Evolutionary conservation across 352 stramenopile genomes (phyloP).

Genomic region (Globisporangium uncinulatum): DNA sequence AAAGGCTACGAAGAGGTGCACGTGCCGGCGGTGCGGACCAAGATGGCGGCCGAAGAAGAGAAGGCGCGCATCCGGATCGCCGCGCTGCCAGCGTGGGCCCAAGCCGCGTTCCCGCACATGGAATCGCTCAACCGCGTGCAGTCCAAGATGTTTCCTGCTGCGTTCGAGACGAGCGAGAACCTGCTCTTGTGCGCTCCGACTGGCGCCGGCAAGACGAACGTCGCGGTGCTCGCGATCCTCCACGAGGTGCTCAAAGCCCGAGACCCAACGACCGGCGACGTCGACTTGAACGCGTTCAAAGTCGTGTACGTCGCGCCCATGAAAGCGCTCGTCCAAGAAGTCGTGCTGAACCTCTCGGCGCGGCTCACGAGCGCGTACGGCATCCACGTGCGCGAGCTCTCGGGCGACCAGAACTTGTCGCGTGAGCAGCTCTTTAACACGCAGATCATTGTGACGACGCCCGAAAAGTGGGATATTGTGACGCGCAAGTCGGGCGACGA

Average conservation of each 20-base stretch:
- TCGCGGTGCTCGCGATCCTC: constrained; percentile 97
- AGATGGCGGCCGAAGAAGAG: constrained; percentile 64
- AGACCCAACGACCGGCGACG: constrained; percentile 51
- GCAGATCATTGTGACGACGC: constrained; percentile 98
- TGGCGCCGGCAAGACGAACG: constrained; percentile 99
- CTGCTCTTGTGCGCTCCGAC: constrained; percentile 96
- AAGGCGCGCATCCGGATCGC: constrained; percentile 85
- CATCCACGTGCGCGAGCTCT: constrained; percentile 91
- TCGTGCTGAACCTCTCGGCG: constrained; percentile 97
- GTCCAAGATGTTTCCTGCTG: constrained; percentile 94
- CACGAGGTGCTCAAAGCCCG: constrained; percentile 75
- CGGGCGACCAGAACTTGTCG: constrained; percentile 97
- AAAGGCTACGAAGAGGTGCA: constrained; percentile 99
- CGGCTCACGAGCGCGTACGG: constrained; percentile 82
- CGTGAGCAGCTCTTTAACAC: constrained; percentile 96
- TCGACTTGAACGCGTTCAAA: constrained; percentile 91
- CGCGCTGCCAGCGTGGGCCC: constrained; percentile 94
- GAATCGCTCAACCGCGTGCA: constrained; percentile 99
- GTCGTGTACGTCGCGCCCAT: constrained; percentile 97
- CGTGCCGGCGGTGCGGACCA: constrained; percentile 93
- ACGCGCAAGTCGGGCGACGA: constrained; percentile 95
- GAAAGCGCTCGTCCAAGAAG: constrained; percentile 98
- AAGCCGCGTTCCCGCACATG: constrained; percentile 96
- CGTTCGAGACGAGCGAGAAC: constrained; percentile 97
- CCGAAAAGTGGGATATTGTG: constrained; percentile 99